Base-by-base conservation (phyloP, 2,329 filamentous ascomycete genomes). In the Aureobasidium sp. region DNA sequence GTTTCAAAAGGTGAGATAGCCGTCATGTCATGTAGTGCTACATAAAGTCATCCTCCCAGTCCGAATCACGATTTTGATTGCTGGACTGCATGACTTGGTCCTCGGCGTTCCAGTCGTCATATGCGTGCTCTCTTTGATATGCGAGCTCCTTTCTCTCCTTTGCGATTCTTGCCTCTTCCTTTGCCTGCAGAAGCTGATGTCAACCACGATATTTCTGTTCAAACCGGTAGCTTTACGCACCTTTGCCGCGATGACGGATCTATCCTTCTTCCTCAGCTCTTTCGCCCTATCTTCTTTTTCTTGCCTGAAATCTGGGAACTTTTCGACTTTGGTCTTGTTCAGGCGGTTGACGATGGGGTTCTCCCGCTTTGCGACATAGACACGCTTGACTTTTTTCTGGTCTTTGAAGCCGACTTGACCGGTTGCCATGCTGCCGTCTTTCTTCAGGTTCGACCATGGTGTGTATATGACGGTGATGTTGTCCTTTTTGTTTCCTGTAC, bases 401-500 rank as follows among this genome's bases (percentile, higher is more conserved):
- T 96, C 88, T 66, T 95, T 90, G 75, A 97, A 98, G 58, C 87
- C 85, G 50, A 98, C 93, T 68, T 98, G 93, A 19, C 93, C 93
- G 3, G 85, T 85, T 16, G 88, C 90, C 93, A 98, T 98, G 68
- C 85, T 88, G 25, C 90, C 91, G 65, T 94, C 89, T 68, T 98
- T 98, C 68, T 88, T 86, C 29, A 98, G 79, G 68, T 98, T 98
- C 39, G 88, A 86, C 90, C 93, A 97, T 6, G 93, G 93, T 4
- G 93, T 98, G 74, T 98, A 98, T 65, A 98, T 94, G 65, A 98
- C 71, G 14, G 90, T 95, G 63, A 98, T 77, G 71, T 97, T 97
- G 70, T 97, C 91, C 70, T 96, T 97, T 72, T 98, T 98, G 76
- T 98, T 98, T 59, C 93, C 87, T 90, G 55, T 5, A 7, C 14